Base-by-base conservation (phyloP, 306 rosid species). In the Mimosa pudica region DNA sequence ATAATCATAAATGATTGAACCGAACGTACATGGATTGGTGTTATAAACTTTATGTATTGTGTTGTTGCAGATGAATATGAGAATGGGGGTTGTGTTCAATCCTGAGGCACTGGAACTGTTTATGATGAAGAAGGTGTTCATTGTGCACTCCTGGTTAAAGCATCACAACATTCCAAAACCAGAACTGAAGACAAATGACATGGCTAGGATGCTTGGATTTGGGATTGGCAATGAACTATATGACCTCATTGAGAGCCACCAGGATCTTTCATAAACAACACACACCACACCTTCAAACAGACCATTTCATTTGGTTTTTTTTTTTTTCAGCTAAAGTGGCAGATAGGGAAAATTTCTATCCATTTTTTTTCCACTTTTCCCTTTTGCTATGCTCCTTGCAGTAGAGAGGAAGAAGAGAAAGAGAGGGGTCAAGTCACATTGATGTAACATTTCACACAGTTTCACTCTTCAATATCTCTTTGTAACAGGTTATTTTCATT, bases 121-220 rank as follows among this genome's bases (percentile, higher is more conserved):
- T 68, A 88, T 89, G 10, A 87, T 94, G 98, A 85, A 89, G 78
- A 94, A 92, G 81, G 97, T 89, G 7, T 92, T 94, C 66, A 79
- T 83, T n/a, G 97, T 90, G 62, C 85, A 94, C 79, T 84, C 89
- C 46, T 94, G 98, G 98, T 82, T 94, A 89, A 92, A 88, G 92
- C 86, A 86, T 82, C 95, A 91, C 80, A 73, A 85, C 80, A 86
- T 90, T 83, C 93, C 98, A 36, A 91, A 88, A 82, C 92, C 98
- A 70, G 84, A 89, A 84, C 44, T 87, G 82, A 94, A 89, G 90
- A 68, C 91, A 32, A 82, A 85, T 84, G 90, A 92, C 84, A 94
- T 94, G 98, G 98, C 98, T 79, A 88, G 90, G 81, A 92, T 94
- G 98, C 97, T 92, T 79, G 98, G 98, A n/a, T 94, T 94, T 60